phyloP scores from a whole-genome alignment of 768 basidiomycete genomes.

The Rhizopogon vesiculosus region DNA sequence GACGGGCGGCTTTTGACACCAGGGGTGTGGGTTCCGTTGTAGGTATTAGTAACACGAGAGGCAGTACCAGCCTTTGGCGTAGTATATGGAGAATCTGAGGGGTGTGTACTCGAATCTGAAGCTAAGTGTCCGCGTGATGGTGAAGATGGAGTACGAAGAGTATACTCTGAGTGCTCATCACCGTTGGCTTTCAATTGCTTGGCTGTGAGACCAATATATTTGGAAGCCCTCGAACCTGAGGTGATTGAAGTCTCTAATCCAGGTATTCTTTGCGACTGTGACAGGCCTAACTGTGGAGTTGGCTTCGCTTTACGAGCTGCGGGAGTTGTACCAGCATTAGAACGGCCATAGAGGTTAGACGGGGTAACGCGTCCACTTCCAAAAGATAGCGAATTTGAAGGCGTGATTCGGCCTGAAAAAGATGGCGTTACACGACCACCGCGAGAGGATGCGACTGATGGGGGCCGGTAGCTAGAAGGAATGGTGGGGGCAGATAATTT shows the following conservation, averaged over 20 bases:
- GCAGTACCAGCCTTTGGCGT: conserved; percentile 58
- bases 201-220: conserved; percentile 81
- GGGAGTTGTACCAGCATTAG: conserved; percentile 38
- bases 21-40: conserved; percentile 12
- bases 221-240: conserved; percentile 79
- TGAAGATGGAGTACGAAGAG: conserved; percentile 27
- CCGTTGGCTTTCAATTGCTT: conserved; percentile 52
- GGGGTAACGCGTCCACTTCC: conserved; percentile 54
- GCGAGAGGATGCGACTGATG: conserved; percentile 77
- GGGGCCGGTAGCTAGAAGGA: conserved; percentile 55
- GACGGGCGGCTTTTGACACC: conserved; percentile 28
- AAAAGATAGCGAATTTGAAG: conserved; percentile 33
- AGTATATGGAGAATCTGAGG: conserved; percentile 50
- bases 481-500: conserved; percentile 81
- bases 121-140: conserved; percentile 34
- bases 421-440: conserved; percentile 41
- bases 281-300: conserved; percentile 24
- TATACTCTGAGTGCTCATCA: conserved; percentile 13
- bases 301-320: conserved; percentile 27
- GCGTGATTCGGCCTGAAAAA: conserved; percentile 41
- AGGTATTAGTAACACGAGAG: conserved; percentile 15
- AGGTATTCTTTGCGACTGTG: conserved; percentile 24
- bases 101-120: conserved; percentile 32
- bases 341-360: conserved; percentile 42
- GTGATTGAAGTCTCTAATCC: conserved; percentile 48